phyloP scores from a whole-genome alignment of 805 yeast species.

The Starmerella scarabaei region DNA sequence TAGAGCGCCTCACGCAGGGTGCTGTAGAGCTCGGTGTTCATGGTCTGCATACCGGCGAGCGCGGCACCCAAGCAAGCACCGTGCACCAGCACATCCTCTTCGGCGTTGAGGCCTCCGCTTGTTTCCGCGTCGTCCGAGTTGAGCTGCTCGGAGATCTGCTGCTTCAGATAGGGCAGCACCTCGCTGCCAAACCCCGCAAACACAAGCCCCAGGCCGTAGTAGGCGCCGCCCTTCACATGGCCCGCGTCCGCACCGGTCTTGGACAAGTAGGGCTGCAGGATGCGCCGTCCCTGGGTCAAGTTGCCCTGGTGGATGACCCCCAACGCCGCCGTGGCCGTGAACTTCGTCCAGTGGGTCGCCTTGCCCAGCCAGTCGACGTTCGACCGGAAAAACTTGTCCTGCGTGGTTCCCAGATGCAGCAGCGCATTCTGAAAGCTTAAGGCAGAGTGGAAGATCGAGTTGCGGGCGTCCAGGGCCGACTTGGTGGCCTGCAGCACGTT shows the following conservation, averaged over 20 bases:
- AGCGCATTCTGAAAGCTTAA: conserved; percentile 90
- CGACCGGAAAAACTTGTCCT: conserved; percentile 78
- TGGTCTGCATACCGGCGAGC: conserved; percentile 91
- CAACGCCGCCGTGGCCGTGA: conserved; percentile 92
- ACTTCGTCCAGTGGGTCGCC: conserved; percentile 98
- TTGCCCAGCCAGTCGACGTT: conserved; percentile 93
- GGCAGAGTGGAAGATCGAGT: conserved; percentile 89
- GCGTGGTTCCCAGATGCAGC: conserved; percentile 92
- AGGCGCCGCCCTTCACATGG: conserved; percentile 90
- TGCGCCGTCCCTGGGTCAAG: conserved; percentile 73
- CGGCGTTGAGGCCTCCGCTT: conserved; percentile 25
- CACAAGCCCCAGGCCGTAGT: conserved; percentile 83
- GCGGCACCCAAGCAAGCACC: conserved; percentile 95
- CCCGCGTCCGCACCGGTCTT: conserved; percentile 56
- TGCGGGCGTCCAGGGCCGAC: conserved; percentile 72
- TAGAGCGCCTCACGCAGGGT: conserved; percentile 71
- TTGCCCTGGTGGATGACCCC: conserved; percentile 97
- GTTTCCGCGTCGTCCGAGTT: conserved; percentile 28
- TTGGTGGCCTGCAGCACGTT: conserved; percentile 72
- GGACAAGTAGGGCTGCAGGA: conserved; percentile 84
- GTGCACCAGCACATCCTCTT: conserved; percentile 76
- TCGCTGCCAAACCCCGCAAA: conserved; percentile 95
- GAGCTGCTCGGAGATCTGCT: conserved; percentile 36
- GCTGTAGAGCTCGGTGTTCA: conserved; percentile 60
- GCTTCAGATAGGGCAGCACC: conserved; percentile 55